These are phyloP conservation scores for Fagopyrum tataricum DNA, from an alignment of 148 eudicot genomes.

Conservation along the genomic window DNA sequence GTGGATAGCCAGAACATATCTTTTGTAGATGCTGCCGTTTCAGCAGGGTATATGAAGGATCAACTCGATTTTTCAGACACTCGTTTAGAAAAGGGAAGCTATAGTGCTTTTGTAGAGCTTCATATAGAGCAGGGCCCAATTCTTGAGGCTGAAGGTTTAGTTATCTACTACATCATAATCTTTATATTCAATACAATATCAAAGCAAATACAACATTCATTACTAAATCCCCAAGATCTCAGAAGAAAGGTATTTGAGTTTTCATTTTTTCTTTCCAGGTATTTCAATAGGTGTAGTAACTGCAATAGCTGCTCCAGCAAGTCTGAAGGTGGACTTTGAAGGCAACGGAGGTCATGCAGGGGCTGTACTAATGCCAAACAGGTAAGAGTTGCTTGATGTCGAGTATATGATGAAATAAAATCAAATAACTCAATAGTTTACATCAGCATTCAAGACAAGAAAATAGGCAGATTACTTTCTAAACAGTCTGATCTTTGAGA, in stretches of 20 bases:
- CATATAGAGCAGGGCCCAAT: constrained; percentile 98
- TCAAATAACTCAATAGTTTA: background rate
- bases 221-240: constrained; percentile 2
- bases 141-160: constrained; percentile 79
- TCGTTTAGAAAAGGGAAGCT: constrained; percentile 42
- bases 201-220: background rate
- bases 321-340: constrained; percentile 89
- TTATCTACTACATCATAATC: background rate
- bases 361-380: constrained; percentile 80
- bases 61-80: constrained; percentile 52
- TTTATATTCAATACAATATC: background rate
- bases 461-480: background rate
- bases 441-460: background rate
- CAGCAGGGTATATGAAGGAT: constrained; percentile 63
- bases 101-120: constrained; percentile 83
- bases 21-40: constrained; percentile 73
- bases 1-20: constrained; percentile 68
- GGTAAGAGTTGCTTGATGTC: constrained; percentile 29
- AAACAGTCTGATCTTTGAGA: background rate
- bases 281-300: constrained; percentile 84
- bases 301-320: constrained; percentile 99
- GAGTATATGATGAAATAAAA: background rate
- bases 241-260: background rate
- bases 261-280: constrained; percentile 25
- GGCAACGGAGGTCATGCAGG: constrained; percentile 99